phyloP scores from a whole-genome alignment of 768 basidiomycete genomes.

The Leucogyrophana mollusca region DNA sequence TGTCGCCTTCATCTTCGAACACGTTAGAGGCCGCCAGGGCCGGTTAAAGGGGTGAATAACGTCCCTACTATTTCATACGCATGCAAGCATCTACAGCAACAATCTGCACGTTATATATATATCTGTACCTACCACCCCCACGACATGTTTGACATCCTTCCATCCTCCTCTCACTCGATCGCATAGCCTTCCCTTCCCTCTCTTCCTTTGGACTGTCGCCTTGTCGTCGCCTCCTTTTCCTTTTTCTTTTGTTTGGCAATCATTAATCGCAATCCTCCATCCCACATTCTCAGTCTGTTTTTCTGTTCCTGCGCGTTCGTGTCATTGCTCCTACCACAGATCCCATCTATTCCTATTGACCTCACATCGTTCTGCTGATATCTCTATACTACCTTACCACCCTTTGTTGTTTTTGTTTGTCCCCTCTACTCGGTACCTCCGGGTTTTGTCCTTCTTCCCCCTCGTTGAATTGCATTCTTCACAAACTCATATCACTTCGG shows the following conservation, averaged over 20 bases:
- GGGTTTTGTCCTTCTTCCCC: constrained; percentile 7
- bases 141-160: constrained; percentile 31
- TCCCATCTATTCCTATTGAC: constrained; percentile 27
- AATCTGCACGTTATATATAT: constrained; percentile 40
- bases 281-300: constrained; percentile 14
- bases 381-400: constrained; percentile 31
- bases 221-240: constrained; percentile 21
- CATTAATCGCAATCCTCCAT: constrained; percentile 28
- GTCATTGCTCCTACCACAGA: constrained; percentile 13
- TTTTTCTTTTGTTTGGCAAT: constrained; percentile 22
- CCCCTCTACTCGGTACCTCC: constrained; percentile 5
- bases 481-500: constrained; percentile 8
- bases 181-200: constrained; percentile 11
- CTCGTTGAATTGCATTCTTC: constrained; percentile 4
- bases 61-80: constrained; percentile 36
- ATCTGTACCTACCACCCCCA: constrained; percentile 37
- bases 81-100: constrained; percentile 38
- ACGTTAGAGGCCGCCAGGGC: constrained; percentile 38
- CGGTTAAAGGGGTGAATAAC: constrained; percentile 37
- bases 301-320: constrained; percentile 15
- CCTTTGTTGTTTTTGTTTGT: constrained; percentile 4
- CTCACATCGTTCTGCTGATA: constrained; percentile 28
- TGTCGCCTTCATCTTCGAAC: constrained; percentile 34
- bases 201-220: constrained; percentile 12
- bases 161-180: constrained; percentile 22